A percentile compares a stretch with the other conserved stretches of the same genome.
Conservation (phyloP, 73 alveolate species). For the Tetrahymena thermophila region DNA sequence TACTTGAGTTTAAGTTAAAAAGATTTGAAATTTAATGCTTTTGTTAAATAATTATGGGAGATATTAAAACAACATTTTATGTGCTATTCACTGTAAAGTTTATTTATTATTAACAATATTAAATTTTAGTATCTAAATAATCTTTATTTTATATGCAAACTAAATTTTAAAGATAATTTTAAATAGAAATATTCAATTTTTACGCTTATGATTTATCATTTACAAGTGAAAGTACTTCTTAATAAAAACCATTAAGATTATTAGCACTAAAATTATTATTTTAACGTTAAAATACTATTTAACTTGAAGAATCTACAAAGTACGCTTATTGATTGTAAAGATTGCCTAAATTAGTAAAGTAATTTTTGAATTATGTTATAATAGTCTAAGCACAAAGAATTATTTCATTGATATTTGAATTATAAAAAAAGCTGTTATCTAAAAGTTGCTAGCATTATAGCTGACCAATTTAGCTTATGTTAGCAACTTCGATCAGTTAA, state of each 20-base stretch:
- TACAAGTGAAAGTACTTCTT: background rate
- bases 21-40: no score
- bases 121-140: background rate
- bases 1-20: no score
- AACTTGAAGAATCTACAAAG: background rate
- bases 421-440: background rate
- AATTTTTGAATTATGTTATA: background rate
- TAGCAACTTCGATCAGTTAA: background rate
- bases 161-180: no score
- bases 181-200: no score
- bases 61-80: no score
- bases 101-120: background rate
- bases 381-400: background rate
- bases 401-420: background rate
- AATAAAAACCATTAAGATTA: no score
- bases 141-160: background rate
- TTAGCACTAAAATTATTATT: background rate
- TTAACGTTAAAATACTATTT: background rate
- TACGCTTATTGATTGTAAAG: background rate
- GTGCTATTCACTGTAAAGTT: background rate
- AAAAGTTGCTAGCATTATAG: background rate
- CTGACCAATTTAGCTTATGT: background rate
- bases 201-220: background rate
- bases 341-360: background rate
- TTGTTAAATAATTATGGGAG: background rate